Conservation (phyloP, 257 asterid species). For the Forsythia viridissima region DNA sequence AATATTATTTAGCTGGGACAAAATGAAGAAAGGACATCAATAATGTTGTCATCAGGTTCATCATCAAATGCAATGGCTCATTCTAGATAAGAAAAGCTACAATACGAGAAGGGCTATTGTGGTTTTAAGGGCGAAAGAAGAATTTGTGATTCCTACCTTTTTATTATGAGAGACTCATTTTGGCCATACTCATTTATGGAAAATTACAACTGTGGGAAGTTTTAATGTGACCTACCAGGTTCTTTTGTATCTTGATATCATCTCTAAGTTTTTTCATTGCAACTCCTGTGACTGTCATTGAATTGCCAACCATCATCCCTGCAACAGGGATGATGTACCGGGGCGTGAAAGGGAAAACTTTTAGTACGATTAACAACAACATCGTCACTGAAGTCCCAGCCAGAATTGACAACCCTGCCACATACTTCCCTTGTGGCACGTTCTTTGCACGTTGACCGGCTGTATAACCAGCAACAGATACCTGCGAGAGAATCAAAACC, state of each 20-base stretch:
- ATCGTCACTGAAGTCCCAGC: constrained; percentile 52
- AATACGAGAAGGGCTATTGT: too few relatives aligned
- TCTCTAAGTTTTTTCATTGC: constrained; percentile 88
- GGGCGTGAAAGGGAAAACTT: constrained; percentile 86
- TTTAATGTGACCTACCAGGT: constrained; percentile 38
- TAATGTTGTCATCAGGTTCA: too few relatives aligned
- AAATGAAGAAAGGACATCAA: too few relatives aligned
- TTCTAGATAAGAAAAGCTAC: too few relatives aligned
- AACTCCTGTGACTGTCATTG: constrained; percentile 86
- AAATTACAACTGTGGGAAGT: neutral
- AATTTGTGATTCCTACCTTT: too few relatives aligned
- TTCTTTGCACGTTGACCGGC: constrained; percentile 92
- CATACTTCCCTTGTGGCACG: constrained; percentile 75
- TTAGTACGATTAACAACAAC: constrained; percentile 42
- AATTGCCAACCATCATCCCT: constrained; percentile 93
- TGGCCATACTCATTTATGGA: too few relatives aligned
- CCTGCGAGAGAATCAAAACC: constrained; percentile 34
- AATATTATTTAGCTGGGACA: too few relatives aligned
- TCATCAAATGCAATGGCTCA: too few relatives aligned
- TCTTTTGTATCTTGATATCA: constrained; percentile 76
- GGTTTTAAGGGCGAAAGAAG: too few relatives aligned
- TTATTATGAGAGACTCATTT: too few relatives aligned
- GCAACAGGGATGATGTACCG: constrained; percentile 76
- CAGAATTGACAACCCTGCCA: constrained; percentile 75
- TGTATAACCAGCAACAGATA: constrained; percentile 66